phyloP scores from a whole-genome alignment of 2,329 filamentous ascomycete genomes.

The Fusarium brachygibbosum region DNA sequence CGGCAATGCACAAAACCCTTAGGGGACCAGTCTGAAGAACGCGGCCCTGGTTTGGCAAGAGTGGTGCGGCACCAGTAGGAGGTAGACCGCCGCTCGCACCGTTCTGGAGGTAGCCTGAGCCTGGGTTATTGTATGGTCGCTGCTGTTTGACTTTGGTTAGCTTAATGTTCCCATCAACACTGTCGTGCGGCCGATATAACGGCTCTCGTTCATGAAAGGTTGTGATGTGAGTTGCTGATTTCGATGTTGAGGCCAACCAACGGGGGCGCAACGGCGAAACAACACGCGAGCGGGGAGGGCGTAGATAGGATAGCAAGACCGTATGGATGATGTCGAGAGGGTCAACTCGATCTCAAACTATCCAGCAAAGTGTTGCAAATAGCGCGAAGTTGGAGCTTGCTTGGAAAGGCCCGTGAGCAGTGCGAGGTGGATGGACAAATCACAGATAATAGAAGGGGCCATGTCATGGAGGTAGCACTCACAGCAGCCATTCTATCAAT shows the following conservation, averaged over 20 bases:
- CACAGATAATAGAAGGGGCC: conserved; percentile 35
- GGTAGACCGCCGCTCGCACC: conserved; percentile 66
- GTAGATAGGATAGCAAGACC: conserved; percentile 10
- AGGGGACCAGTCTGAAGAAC: conserved; percentile 75
- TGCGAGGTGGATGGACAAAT: conserved; percentile 27
- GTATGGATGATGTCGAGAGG: background rate
- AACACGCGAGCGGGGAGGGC: conserved; percentile 43
- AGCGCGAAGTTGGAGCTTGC: conserved; percentile 19
- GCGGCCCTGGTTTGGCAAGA: conserved; percentile 76
- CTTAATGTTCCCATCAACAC: background rate
- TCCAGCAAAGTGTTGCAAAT: conserved; percentile 6
- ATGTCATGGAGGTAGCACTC: conserved; percentile 50
- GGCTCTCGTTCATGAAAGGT: conserved; percentile 1
- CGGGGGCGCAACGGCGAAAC: conserved; percentile 40
- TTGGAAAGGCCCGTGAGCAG: conserved; percentile 6
- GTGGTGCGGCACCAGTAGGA: conserved; percentile 72
- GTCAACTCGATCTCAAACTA: background rate
- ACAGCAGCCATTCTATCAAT: conserved; percentile 60
- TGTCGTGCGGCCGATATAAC: background rate
- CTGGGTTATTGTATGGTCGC: conserved; percentile 64
- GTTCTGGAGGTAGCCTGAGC: conserved; percentile 74
- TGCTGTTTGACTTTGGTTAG: conserved; percentile 53
- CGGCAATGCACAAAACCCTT: conserved; percentile 77
- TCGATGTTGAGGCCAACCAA: conserved; percentile 34
- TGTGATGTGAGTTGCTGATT: conserved; percentile 31